Base-by-base conservation (phyloP, 2,329 filamentous ascomycete genomes). In the Phyllosticta capitalensis region DNA sequence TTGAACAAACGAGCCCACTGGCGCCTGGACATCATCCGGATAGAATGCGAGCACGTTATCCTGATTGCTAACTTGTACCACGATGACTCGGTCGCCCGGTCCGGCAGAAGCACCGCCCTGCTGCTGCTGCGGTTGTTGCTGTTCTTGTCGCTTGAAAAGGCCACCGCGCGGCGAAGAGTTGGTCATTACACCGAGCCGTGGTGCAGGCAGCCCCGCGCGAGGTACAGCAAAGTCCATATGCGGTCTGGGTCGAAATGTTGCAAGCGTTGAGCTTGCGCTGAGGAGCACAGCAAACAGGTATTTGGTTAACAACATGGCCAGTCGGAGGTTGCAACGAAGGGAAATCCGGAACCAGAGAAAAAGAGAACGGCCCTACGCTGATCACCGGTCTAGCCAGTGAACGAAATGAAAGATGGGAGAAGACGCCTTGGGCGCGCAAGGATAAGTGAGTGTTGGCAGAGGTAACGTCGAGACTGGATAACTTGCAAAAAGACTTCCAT, bases 11-110 rank as follows among this genome's bases (percentile, higher is more conserved):
- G 79, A 79, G 64, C 89, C 88, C 2, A 78, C 74, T n/a, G 74
- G 70, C 30, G 85, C 88, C 63, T 76, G 78, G 69, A 92, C 71
- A 67, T 80, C 84, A 65, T 87, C 78, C 49, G 89, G 89, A 63
- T 75, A 83, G 78, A 84, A 92, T 62, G 75, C 79, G 60, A 88
- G 75, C 53, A 75, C 76, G 17, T 72, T 69, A 61, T 76, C 71
- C 65, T 79, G 77, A 68, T 81, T 82, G 63, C 78, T 74, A 60
- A 91, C 88, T 63, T 82, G 81, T 59, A 90, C 83, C 61, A 86
- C 82, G 66, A 88, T 84, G 45, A 85, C 80, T 24, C 54, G 54
- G 14, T 48, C 57, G 24, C 57, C 57, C 4, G 22, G 30, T 6
- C 20, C 51, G 10, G 56, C 50, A 24, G 38, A 26, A 28, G 38